A percentile compares a stretch with the other conserved stretches of the same genome.
Conservation (phyloP, 345 rosid genomes). For the Adansonia digitata region DNA sequence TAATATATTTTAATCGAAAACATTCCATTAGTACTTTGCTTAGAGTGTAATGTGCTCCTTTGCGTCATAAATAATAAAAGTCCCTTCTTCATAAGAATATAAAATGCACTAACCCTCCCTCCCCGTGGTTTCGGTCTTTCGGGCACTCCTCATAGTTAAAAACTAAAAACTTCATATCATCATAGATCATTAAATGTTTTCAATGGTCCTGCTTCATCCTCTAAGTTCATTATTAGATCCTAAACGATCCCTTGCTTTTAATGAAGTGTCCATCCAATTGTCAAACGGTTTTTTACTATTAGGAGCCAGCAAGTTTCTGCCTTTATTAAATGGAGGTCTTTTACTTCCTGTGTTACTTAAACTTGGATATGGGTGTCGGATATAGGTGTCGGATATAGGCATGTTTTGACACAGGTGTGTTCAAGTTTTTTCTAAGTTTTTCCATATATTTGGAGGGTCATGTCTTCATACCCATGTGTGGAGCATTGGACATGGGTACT, state of each 20-base stretch:
- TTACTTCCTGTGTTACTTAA: too few species aligned
- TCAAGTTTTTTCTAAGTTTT: too few species aligned
- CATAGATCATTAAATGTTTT: neutral
- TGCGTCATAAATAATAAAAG: neutral
- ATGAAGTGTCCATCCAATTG: neutral
- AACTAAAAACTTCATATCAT: neutral
- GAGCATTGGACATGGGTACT: too few species aligned
- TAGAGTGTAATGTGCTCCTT: neutral
- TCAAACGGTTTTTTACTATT: too few species aligned
- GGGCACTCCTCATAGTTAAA: neutral
- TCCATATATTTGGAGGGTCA: too few species aligned
- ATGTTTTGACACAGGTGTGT: too few species aligned
- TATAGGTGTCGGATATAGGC: too few species aligned
- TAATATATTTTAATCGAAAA: neutral
- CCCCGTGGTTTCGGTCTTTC: neutral
- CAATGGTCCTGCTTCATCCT: neutral
- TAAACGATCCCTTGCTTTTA: neutral
- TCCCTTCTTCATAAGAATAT: neutral
- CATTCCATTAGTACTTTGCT: neutral
- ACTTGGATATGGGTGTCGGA: too few species aligned
- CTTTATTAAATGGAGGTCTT: neutral
- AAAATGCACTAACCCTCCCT: neutral
- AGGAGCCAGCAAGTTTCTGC: neutral
- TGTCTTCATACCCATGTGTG: too few species aligned
- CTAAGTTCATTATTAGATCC: neutral